Percentiles rank a stretch among this genome's conserved stretches.
Conservation (phyloP, 257 asterid species). For the Voacanga thouarsii region DNA sequence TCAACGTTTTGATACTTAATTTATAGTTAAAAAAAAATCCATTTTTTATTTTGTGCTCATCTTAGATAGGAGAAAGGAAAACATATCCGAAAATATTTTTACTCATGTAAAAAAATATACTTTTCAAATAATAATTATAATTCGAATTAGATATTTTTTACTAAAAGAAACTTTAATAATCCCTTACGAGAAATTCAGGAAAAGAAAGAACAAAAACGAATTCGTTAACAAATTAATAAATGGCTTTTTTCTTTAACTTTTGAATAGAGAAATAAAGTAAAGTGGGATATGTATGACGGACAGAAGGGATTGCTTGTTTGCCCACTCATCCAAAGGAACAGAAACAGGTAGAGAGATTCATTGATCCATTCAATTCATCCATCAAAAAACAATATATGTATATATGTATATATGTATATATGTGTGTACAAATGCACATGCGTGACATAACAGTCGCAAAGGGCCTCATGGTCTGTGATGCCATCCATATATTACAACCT, state of each 20-base stretch:
- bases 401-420: neutral
- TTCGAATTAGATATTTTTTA: too few relatives aligned
- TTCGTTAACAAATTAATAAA: neutral
- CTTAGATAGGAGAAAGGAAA: too few relatives aligned
- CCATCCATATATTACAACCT: conserved; percentile 1
- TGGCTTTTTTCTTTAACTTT: conserved; percentile 5
- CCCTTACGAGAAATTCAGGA: neutral
- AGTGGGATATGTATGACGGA: conserved; percentile 28
- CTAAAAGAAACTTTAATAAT: too few relatives aligned
- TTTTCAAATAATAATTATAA: too few relatives aligned
- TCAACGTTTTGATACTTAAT: too few relatives aligned
- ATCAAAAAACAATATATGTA: neutral
- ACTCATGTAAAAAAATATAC: too few relatives aligned
- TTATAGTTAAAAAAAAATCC: too few relatives aligned
- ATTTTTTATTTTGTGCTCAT: too few relatives aligned
- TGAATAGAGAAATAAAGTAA: conserved; percentile 1
- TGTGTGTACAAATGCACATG: neutral
- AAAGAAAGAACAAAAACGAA: neutral
- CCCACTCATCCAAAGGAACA: conserved; percentile 19
- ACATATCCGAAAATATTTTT: too few relatives aligned
- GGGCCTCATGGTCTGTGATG: neutral
- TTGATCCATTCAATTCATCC: neutral
- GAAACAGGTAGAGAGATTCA: neutral
- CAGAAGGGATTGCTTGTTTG: conserved; percentile 33
- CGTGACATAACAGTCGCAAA: neutral